Base-by-base conservation (phyloP, 495 filamentous ascomycete species). In the Cercophora sp. region DNA sequence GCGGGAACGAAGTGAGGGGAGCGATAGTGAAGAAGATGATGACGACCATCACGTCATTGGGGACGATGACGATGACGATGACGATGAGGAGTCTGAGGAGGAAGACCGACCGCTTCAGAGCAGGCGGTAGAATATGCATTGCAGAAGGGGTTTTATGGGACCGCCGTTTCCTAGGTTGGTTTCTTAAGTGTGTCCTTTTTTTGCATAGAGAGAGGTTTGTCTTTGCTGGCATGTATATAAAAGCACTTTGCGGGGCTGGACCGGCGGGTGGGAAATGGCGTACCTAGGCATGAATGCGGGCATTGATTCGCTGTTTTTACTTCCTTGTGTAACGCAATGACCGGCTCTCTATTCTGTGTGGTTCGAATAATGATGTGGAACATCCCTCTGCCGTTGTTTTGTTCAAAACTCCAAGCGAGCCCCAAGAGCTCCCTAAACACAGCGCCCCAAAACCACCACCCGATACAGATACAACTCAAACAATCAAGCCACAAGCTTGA, bases 11-110 rank as follows among this genome's bases (percentile, higher is more conserved):
- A 40, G 13, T 16, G 45, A 22, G 11, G 50, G 23, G 16, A 47
- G 46, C 43, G 50, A 36, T 31, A 42, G 74, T 48, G 75, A 75
- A 52, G 91, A 93, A 44, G 87, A 48, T 0, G 64, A 60, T 18
- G 50, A 26, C 32, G 57, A 52, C 37, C 68, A 66, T 37, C 66
- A 69, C 52, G 62, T 65, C 23, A 42, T 71, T 19, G 68, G 66
- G 18, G 64, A 59, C 32, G 48, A 50, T n/a, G 59, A 62, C 8
- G 57, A 61, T 32, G 59, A 62, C 11, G 58, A 60, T 1, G 60
- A 61, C 1, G 58, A 62, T 11, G 64, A 57, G 23, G 60, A 61
- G 2, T 56, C 61, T 11, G 64, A 57, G 23, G 40, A 43, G 40
- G 40, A 43, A 23, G 40, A 23, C 10, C 22, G 40, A 22, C 40